Evolutionary conservation across 2,329 filamentous ascomycete species (phyloP).

Genomic region (Alternaria postmessia): DNA sequence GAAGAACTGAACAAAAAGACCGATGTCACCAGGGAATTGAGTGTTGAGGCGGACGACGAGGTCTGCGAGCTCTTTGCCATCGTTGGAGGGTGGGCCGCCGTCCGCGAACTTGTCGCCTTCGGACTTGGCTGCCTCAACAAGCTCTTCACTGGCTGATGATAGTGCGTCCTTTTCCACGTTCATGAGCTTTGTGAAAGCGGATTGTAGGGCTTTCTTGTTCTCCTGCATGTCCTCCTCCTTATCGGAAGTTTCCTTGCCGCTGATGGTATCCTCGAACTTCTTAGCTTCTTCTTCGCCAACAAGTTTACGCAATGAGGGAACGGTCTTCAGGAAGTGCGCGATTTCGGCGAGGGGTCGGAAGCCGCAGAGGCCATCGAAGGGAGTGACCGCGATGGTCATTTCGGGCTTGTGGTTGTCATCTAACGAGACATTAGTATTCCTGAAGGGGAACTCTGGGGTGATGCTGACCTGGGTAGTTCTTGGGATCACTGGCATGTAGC

Average conservation of each 20-base stretch:
- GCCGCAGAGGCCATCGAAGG: slow-evolving; percentile 94
- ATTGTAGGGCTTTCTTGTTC: slow-evolving; percentile 82
- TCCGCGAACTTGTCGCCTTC: slow-evolving; percentile 78
- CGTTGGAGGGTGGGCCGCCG: slow-evolving; percentile 72
- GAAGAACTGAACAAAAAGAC: slow-evolving; percentile 95
- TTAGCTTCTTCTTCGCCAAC: slow-evolving; percentile 58
- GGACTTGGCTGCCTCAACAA: slow-evolving; percentile 74
- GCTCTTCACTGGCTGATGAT: slow-evolving; percentile 69
- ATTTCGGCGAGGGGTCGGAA: slow-evolving; percentile 91
- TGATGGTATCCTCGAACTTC: slow-evolving; percentile 56
- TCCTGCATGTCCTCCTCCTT: slow-evolving; percentile 55
- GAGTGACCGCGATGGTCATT: slow-evolving; percentile 97
- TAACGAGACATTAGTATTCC: slow-evolving; percentile 7
- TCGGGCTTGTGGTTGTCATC: slow-evolving; percentile 99
- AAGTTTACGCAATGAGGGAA: slow-evolving; percentile 61
- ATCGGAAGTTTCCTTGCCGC: slow-evolving; percentile 61
- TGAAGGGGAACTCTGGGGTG: too few species aligned
- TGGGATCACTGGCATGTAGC: slow-evolving; percentile 83
- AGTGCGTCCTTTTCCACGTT: slow-evolving; percentile 73
- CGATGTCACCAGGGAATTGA: slow-evolving; percentile 87
- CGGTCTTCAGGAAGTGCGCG: slow-evolving; percentile 77
- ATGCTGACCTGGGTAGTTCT: slow-evolving; percentile 78
- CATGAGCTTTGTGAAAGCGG: slow-evolving; percentile 82
- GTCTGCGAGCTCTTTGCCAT: slow-evolving; percentile 74
- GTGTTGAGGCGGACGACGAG: slow-evolving; percentile 79